phyloP scores from a whole-genome alignment of 192 early-diverging fungal genomes.

The Cladochytrium replicatum region DNA sequence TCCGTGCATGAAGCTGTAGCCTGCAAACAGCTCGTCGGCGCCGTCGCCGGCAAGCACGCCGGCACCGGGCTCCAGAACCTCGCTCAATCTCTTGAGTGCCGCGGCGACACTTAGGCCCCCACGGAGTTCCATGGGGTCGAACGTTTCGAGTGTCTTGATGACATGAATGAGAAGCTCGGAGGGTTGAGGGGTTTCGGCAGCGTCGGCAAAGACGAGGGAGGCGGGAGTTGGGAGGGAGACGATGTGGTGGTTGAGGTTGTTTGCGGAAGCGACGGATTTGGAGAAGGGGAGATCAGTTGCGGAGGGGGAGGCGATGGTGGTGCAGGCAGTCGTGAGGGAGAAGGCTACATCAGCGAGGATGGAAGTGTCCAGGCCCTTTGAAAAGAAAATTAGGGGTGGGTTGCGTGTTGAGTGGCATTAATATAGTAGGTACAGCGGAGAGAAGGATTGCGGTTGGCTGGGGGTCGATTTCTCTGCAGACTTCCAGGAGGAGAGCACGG shows the following conservation, averaged over 20 bases:
- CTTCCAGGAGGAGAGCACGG: too few relatives aligned
- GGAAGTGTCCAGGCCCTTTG: slow-evolving; percentile 64
- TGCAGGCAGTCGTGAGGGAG: slow-evolving; percentile 40
- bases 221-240: slow-evolving; percentile 33
- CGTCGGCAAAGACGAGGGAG: slow-evolving; percentile 8
- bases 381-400: slow-evolving; percentile 46
- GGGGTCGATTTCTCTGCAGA: too few relatives aligned
- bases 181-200: slow-evolving; percentile 26
- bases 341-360: slow-evolving; percentile 45
- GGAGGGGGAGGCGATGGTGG: slow-evolving; percentile 15
- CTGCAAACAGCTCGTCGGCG: slow-evolving; percentile 64
- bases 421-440: too few relatives aligned
- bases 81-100: slow-evolving; percentile 33
- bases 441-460: too few relatives aligned
- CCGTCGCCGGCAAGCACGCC: slow-evolving; percentile 54
- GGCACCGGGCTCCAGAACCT: too few relatives aligned
- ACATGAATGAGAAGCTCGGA: too few relatives aligned
- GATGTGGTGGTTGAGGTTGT: slow-evolving; percentile 33
- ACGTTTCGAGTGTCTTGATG: slow-evolving; percentile 44
- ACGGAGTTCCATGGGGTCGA: slow-evolving; percentile 66
- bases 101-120: slow-evolving; percentile 49
- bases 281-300: slow-evolving; percentile 48
- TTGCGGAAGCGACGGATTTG: slow-evolving; percentile 28
- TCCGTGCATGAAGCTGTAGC: slow-evolving; percentile 50
- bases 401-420: too few relatives aligned